Evolutionary conservation across 2,329 filamentous ascomycete genomes (phyloP), one percentile per base, ranked within the genome.

Genomic region (Neonectria coccinea): DNA sequence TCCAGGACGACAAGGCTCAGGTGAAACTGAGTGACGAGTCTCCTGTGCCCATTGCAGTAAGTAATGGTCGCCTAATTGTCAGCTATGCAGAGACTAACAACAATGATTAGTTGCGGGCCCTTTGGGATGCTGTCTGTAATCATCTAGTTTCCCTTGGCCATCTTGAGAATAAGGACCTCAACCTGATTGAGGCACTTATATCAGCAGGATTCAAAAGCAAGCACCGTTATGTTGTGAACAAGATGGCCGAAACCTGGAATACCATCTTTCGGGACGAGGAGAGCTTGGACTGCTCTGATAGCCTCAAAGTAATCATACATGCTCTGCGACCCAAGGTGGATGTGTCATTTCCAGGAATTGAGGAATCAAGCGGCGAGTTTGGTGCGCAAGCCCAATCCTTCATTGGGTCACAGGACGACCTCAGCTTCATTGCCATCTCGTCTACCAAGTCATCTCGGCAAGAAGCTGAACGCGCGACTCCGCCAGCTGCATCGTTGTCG

Each of bases 181-280:
- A 79, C 9, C 76, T 81, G 1, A 77, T 93, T 3, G 86, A 90
- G 68, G 76, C 79, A 3, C 74, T 90, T 5, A 74, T 90, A 16
- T 84, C 82, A 45, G 83, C 85, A 11, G 86, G 84, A 1, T 90
- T 85, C 77, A 85, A 77, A 67, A 90, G 81, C 80, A 90, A 81
- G 76, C 91, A 84, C 73, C 79, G 74, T 61, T 80, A 76, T 64
- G 85, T 81, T 70, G 92, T 80, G 66, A 88, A 78, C 76, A 82
- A 74, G 73, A 79, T 84, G 18, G 78, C 82, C 41, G 79, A 80
- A 25, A 71, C 83, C 66, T 97, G 93, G 93, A 94, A 94, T 69
- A 75, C 79, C 0, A 85, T 89, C 0, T 93, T 93, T 73, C 89
- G 89, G 20, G 80, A 85, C 16, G 84, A 86, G 42, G 81, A 87